Conservation (phyloP, 768 basidiomycete species). For the Kwoniella europaea region DNA sequence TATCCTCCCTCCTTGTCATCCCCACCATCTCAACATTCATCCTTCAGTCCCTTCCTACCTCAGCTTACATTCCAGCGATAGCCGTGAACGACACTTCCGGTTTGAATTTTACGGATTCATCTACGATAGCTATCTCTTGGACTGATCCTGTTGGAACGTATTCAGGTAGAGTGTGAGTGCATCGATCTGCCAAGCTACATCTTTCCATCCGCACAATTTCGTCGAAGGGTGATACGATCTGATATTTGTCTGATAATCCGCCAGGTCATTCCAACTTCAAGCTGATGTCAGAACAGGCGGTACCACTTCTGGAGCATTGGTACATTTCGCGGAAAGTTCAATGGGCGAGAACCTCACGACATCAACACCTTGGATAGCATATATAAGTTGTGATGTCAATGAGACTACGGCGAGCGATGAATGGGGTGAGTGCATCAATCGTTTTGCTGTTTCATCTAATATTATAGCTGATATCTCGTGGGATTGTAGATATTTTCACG, state of each 20-base stretch:
- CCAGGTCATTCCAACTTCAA: slow-evolving; percentile 54
- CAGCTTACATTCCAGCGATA: slow-evolving; percentile 72
- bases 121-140: slow-evolving; percentile 62
- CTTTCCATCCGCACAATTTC: too few relatives aligned
- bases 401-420: slow-evolving; percentile 64
- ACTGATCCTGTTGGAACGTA: slow-evolving; percentile 62
- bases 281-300: slow-evolving; percentile 54
- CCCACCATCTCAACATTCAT: slow-evolving; percentile 41
- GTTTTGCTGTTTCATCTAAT: not conserved
- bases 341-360: slow-evolving; percentile 62
- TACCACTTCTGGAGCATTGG: slow-evolving; percentile 72
- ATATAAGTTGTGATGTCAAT: slow-evolving; percentile 81
- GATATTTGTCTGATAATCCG: slow-evolving; percentile 1
- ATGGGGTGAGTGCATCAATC: slow-evolving; percentile 39
- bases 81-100: slow-evolving; percentile 70
- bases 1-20: slow-evolving; percentile 32
- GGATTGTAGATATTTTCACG: slow-evolving; percentile 74
- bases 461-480: not conserved
- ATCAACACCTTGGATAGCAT: slow-evolving; percentile 86
- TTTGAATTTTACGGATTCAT: slow-evolving; percentile 67
- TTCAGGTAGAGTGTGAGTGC: slow-evolving; percentile 46
- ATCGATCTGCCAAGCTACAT: not conserved
- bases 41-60: slow-evolving; percentile 14
- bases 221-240: not conserved
- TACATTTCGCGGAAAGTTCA: slow-evolving; percentile 76